Conservation (phyloP, 106 monocot species). For the Alisma plantagoaquatica region DNA sequence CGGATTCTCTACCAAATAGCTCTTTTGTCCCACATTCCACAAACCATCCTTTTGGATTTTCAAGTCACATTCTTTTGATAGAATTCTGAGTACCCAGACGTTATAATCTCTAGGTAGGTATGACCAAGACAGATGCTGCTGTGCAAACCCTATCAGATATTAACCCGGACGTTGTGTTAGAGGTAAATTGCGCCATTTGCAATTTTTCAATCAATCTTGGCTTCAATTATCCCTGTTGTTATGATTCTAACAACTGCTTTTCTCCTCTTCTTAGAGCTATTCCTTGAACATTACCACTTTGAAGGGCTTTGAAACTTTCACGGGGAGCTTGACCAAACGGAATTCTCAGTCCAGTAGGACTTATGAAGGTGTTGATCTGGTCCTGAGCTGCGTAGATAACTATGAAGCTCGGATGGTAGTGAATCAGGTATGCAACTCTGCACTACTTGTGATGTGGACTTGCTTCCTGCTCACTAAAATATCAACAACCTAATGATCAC, state of each 20-base stretch:
- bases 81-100: no score
- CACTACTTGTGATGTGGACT: no score
- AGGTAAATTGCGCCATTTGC: no score
- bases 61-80: no score
- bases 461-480: no score
- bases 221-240: no score
- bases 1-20: no score
- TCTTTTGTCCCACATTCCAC: no score
- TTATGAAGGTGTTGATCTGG: constrained; percentile 81
- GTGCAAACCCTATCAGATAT: constrained; percentile 90
- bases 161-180: constrained; percentile 89
- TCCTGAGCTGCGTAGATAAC: constrained; percentile 96
- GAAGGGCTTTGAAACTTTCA: constrained; percentile 83
- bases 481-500: no score
- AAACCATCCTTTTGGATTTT: no score
- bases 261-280: constrained; percentile 52
- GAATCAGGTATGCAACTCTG: constrained; percentile 60
- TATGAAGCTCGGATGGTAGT: constrained; percentile 99
- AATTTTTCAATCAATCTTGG: no score
- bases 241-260: no score
- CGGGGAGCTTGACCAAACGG: constrained; percentile 59
- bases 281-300: constrained; percentile 95
- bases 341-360: constrained; percentile 14
- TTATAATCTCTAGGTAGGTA: constrained; percentile 87
- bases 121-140: constrained; percentile 99